Percentiles rank a stretch among this genome's conserved stretches.
These are phyloP conservation scores for Microbotryum intermedium DNA, from an alignment of 1,284 basidiomycete genomes.

Conservation along the genomic window DNA sequence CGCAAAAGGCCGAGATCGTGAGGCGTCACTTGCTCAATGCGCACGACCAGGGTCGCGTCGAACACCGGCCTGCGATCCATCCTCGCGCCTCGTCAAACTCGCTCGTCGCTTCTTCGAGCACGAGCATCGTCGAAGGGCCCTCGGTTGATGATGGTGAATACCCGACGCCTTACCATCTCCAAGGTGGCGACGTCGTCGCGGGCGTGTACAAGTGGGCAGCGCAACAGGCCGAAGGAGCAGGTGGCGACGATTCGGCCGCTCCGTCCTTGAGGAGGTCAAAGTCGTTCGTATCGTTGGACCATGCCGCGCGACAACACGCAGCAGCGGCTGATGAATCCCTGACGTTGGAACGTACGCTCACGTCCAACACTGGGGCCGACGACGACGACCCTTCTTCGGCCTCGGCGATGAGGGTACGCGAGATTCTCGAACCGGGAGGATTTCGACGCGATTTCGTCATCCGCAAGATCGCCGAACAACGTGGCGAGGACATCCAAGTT, in stretches of 20 bases:
- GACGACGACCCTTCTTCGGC: too few relatives aligned
- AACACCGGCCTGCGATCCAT: constrained; percentile 10
- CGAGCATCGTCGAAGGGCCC: constrained; percentile 7
- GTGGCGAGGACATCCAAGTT: constrained; percentile 40
- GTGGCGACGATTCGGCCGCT: background rate
- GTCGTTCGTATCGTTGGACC: constrained; percentile 1
- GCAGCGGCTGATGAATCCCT: background rate
- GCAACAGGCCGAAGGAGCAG: constrained; percentile 4
- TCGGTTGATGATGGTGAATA: constrained; percentile 16
- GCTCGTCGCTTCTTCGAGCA: constrained; percentile 17
- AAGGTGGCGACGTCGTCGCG: constrained; percentile 32
- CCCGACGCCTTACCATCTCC: constrained; percentile 32
- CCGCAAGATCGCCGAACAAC: constrained; percentile 49
- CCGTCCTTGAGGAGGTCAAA: constrained; percentile 6
- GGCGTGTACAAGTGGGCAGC: constrained; percentile 32
- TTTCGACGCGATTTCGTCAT: constrained; percentile 77
- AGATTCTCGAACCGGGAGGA: constrained; percentile 87
- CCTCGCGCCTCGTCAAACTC: constrained; percentile 2
- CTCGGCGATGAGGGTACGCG: constrained; percentile 34
- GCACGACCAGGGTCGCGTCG: constrained; percentile 49
- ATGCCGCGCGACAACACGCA: too few relatives aligned
- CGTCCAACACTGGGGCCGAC: background rate
- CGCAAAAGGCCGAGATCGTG: constrained; percentile 73
- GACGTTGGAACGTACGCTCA: too few relatives aligned
- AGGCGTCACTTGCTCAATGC: constrained; percentile 68